Conservation (phyloP, 345 rosid species). For the Cochlearia excelsa region DNA sequence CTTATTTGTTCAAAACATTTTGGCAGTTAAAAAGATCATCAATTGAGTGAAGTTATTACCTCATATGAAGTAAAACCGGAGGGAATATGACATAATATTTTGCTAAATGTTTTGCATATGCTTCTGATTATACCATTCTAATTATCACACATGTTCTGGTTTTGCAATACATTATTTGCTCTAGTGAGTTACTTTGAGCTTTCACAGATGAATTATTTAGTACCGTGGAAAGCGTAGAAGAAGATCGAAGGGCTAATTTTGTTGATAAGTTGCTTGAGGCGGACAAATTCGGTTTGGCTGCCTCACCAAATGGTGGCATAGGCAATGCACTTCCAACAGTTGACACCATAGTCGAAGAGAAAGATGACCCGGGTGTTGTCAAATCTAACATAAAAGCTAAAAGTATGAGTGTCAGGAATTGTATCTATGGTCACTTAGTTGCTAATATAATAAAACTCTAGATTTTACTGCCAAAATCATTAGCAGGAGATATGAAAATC, state of each 20-base stretch:
- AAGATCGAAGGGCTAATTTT: constrained; percentile 70
- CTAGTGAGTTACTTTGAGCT: constrained; percentile 22
- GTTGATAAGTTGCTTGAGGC: constrained; percentile 60
- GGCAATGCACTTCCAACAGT: constrained; percentile 36
- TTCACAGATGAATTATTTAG: constrained; percentile 51
- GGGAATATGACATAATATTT: background rate
- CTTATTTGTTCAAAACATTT: background rate
- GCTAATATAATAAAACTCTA: background rate
- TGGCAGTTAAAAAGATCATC: constrained; percentile 4
- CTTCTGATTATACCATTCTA: constrained; percentile 17
- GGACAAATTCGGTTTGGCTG: constrained; percentile 39
- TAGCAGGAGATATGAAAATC: background rate
- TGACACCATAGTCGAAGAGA: constrained; percentile 37
- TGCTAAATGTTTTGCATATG: constrained; percentile 4
- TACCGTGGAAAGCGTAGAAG: constrained; percentile 48
- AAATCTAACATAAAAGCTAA: constrained; percentile 35
- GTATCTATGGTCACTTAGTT: constrained; percentile 16
- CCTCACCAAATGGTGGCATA: constrained; percentile 20
- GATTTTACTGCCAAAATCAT: constrained; percentile 15
- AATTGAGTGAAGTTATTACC: background rate
- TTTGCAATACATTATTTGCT: constrained; percentile 16
- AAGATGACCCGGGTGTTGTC: constrained; percentile 33
- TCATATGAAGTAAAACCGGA: constrained; percentile 3
- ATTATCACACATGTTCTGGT: background rate
- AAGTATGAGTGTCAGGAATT: constrained; percentile 42